phyloP scores from a whole-genome alignment of 129 eudicot genomes.

The Cynara cardunculus region DNA sequence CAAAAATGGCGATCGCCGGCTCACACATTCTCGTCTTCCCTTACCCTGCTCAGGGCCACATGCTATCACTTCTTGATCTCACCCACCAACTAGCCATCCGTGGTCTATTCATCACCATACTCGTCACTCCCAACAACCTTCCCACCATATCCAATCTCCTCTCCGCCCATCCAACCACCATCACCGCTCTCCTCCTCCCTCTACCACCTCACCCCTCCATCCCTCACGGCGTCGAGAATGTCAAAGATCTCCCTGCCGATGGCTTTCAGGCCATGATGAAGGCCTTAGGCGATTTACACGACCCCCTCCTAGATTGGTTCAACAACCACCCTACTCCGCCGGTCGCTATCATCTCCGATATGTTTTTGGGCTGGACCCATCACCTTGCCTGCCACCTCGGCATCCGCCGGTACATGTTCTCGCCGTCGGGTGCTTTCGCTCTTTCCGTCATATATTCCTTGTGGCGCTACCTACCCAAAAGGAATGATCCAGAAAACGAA shows the following conservation, averaged over 20 bases:
- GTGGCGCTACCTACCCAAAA: slow-evolving; percentile 46
- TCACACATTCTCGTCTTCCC: slow-evolving; percentile 67
- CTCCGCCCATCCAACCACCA: slow-evolving; percentile 44
- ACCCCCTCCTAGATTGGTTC: slow-evolving; percentile 47
- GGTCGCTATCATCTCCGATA: slow-evolving; percentile 52
- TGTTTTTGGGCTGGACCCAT: slow-evolving; percentile 63
- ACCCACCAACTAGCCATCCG: slow-evolving; percentile 49
- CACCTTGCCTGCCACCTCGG: slow-evolving; percentile 37
- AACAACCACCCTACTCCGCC: slow-evolving; percentile 56
- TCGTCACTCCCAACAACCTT: slow-evolving; percentile 63
- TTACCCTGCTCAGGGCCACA: slow-evolving; percentile 82
- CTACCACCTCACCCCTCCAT: slow-evolving; percentile 49
- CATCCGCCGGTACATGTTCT: slow-evolving; percentile 47
- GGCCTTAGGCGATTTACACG: slow-evolving; percentile 34
- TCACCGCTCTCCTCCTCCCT: slow-evolving; percentile 64
- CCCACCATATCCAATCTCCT: slow-evolving; percentile 39
- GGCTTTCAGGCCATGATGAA: slow-evolving; percentile 43
- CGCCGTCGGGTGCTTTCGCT: slow-evolving; percentile 58
- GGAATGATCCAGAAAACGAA: slow-evolving; percentile 18
- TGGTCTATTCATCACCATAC: slow-evolving; percentile 46
- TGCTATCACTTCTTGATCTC: slow-evolving; percentile 64
- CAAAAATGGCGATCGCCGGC: slow-evolving; percentile 27
- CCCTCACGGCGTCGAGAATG: slow-evolving; percentile 67
- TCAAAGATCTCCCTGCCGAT: slow-evolving; percentile 44
- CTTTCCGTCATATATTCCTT: slow-evolving; percentile 40